Percentiles rank a stretch among this genome's conserved stretches.
Conservation (phyloP, 179 eudicot species). For the Amaranthus tricolor region DNA sequence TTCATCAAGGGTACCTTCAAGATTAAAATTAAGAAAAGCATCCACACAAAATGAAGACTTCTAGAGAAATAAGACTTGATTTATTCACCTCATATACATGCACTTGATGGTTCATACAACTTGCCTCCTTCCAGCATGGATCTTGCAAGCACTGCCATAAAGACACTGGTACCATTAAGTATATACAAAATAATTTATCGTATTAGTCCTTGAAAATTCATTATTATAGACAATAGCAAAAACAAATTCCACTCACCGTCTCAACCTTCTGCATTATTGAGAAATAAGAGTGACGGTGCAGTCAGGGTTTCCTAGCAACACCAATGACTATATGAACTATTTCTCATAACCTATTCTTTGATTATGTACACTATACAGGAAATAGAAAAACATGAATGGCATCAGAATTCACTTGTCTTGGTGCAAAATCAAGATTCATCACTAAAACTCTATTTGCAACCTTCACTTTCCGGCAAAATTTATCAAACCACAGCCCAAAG, state of each 20-base stretch:
- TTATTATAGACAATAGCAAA: neutral
- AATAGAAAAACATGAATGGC: conserved; percentile 15
- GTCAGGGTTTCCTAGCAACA: conserved; percentile 10
- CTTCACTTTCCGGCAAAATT: conserved; percentile 14
- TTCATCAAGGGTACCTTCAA: conserved; percentile 3
- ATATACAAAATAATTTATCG: neutral
- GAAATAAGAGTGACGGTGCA: conserved; percentile 1
- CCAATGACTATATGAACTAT: conserved; percentile 7
- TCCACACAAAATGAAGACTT: neutral
- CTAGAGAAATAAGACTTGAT: no score
- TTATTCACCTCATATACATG: conserved; percentile 13
- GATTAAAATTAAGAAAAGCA: neutral
- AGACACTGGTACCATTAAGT: conserved; percentile 5
- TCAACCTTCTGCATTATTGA: conserved; percentile 9
- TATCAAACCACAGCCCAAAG: conserved; percentile 9
- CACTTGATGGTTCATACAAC: conserved; percentile 4
- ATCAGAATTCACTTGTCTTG: conserved; percentile 16
- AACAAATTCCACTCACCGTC: conserved; percentile 16
- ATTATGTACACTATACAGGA: conserved; percentile 21
- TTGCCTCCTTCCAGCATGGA: conserved; percentile 9
- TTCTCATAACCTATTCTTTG: conserved; percentile 20
- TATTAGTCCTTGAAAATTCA: neutral
- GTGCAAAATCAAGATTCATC: conserved; percentile 20
- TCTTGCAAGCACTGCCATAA: conserved; percentile 22
- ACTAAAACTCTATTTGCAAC: conserved; percentile 16